Evolutionary conservation across 148 eudicot species (phyloP).

Genomic region (Talinum fruticosum): DNA sequence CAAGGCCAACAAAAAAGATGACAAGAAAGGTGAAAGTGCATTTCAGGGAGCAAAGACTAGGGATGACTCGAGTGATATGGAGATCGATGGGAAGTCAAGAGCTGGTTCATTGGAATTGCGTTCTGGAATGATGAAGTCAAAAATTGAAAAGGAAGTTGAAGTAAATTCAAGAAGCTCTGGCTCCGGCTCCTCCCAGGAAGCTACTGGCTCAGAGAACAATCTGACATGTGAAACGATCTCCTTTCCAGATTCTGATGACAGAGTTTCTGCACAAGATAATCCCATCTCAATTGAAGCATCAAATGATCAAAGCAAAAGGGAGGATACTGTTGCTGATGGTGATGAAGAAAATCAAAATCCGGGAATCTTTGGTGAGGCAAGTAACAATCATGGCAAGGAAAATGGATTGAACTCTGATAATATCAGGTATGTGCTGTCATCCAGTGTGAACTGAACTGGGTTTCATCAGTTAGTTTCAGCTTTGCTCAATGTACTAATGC

Average conservation of each 20-base stretch:
- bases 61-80: conserved; percentile 28
- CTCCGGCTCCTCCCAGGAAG: conserved; percentile 25
- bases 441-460: neutral
- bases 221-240: conserved; percentile 17
- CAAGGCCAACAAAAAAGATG: conserved; percentile 23
- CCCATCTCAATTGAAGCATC: neutral
- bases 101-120: conserved; percentile 20
- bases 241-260: conserved; percentile 3
- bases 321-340: conserved; percentile 10
- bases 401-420: conserved; percentile 41
- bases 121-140: neutral
- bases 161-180: conserved; percentile 1
- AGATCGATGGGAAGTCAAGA: conserved; percentile 26
- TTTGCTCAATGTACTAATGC: neutral
- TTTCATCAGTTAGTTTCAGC: neutral
- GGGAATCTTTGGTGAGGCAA: conserved; percentile 15
- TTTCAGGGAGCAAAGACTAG: conserved; percentile 16
- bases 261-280: conserved; percentile 3
- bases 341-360: conserved; percentile 21
- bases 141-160: neutral
- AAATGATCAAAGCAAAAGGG: conserved; percentile 15
- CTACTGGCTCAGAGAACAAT: conserved; percentile 12
- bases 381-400: conserved; percentile 58
- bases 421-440: conserved; percentile 67
- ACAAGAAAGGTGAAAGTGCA: conserved; percentile 8